These are phyloP conservation scores for Rhodotorula sp. DNA, from an alignment of 1,284 basidiomycete genomes.

Conservation along the genomic window DNA sequence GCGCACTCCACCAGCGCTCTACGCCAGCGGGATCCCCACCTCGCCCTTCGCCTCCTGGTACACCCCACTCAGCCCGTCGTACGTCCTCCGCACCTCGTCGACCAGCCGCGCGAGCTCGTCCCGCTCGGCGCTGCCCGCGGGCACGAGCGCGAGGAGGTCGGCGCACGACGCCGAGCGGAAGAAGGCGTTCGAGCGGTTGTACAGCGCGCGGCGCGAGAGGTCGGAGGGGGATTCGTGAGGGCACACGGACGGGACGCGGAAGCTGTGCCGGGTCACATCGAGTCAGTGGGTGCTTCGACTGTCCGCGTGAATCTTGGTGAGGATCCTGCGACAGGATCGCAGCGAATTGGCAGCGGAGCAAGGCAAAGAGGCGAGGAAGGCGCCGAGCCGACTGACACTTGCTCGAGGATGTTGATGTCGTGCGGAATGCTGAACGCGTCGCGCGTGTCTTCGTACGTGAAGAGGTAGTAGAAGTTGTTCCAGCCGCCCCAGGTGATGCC, in stretches of 20 bases:
- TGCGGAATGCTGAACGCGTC: slow-evolving; percentile 39
- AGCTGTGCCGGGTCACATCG: too few relatives aligned
- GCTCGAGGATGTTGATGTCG: slow-evolving; percentile 39
- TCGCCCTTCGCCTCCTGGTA: slow-evolving; percentile 33
- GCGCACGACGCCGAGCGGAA: slow-evolving; percentile 24
- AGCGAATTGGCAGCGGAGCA: too few relatives aligned
- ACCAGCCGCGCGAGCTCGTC: slow-evolving; percentile 8
- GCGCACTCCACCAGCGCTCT: too few relatives aligned
- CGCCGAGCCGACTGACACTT: slow-evolving; percentile 10
- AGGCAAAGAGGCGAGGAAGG: background rate
- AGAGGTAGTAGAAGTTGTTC: slow-evolving; percentile 31
- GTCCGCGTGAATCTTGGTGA: background rate
- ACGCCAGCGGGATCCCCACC: slow-evolving; percentile 33
- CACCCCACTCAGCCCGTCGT: slow-evolving; percentile 19
- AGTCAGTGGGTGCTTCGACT: too few relatives aligned
- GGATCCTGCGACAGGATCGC: background rate
- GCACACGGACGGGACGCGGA: slow-evolving; percentile 23
- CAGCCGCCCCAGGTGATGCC: slow-evolving; percentile 37
- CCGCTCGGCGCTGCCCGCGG: background rate
- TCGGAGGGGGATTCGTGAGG: slow-evolving; percentile 14
- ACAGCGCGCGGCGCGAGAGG: slow-evolving; percentile 25
- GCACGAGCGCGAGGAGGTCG: slow-evolving; percentile 17
- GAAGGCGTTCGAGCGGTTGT: slow-evolving; percentile 37
- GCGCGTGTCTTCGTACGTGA: slow-evolving; percentile 40
- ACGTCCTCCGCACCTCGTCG: slow-evolving; percentile 15